Evolutionary conservation across 2,329 filamentous ascomycete species (phyloP), one percentile per base, ranked within the genome.

Genomic region (Aspergillus sp.): DNA sequence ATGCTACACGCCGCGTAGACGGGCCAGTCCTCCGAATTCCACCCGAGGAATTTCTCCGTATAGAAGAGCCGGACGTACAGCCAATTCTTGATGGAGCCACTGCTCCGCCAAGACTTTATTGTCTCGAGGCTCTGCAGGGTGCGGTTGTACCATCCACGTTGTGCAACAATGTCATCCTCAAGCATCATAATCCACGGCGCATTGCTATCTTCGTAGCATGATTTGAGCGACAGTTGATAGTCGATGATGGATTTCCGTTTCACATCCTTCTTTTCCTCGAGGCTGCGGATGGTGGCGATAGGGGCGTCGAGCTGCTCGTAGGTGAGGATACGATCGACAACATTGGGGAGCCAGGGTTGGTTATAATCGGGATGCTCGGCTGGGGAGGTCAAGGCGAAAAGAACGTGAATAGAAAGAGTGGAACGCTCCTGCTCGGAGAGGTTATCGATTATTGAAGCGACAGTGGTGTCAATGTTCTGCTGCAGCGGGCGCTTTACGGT

Each of bases 61-160:
- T 79, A 81, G 70, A 83, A 83, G 9, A 83, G 71, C 6, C 79
- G 78, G 48, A 82, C 68, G 65, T 82, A 82, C 9, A 82, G 68
- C 71, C 71, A 74, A 54, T 69, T 65, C 22, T 54, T 54, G 43
- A 70, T 51, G 4, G 22, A 25, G 5, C 64, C 67, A 30, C 28
- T 59, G 17, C 41, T 43, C 9, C 49, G 50, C 66, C 63, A 64
- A 1, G 60, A 54, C 50, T 79, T 71, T 7, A 77, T 74, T n/a
- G 69, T 65, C 25, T 74, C 64, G 13, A 82, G 68, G 3, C 72
- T 80, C 15, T 73, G 64, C 59, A 79, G 70, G 0, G 78, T 79
- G 9, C 77, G 74, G 43, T 75, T 70, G 62, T 79, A 82, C 81
- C 81, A 83, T 8, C 77, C 76, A 41, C 79, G 76, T 68, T 80